Evolutionary conservation across 148 eudicot genomes (phyloP), one percentile per base, ranked within the genome.

Genomic region (Silene uniflora): DNA sequence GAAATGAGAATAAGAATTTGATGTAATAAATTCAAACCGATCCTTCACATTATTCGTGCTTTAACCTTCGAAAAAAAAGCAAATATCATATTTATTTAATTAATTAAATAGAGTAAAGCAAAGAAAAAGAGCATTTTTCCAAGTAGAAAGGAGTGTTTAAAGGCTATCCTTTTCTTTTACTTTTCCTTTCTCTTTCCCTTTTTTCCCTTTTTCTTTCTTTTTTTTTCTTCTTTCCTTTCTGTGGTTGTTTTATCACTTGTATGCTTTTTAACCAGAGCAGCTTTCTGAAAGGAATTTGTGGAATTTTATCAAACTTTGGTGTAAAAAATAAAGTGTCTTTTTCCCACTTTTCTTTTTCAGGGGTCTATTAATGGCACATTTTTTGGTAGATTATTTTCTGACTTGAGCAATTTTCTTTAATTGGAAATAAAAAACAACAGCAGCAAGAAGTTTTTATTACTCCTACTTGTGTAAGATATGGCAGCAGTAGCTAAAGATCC

Each of bases 11-110:
- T 4, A 27, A 16, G 3, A 29, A 73, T n/a, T 60, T 56, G 73
- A 39, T 55, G 59, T 67, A 58, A 39, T 67, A 55, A 66, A 58
- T 60, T 79, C 67, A 79, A 68, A 69, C 70, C 73, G 63, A 74
- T 69, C 78, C 55, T 44, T 79, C 82, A 79, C 78, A 78, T 63
- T 69, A 77, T 74, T 79, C 69, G 70, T 79, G 82, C 74, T 61
- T 79, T 75, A 22, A 69, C 56, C 16, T 44, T 17, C 0, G 27
- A 66, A 13, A 49, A 49, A 49, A 9, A n/a, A 65, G 54, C 5
- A 0, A 22, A 46, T 2, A 39, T 52, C 14, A 58, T 11, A 19
- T n/a, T 47, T 18, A 16, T 2, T 67, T 54, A 54, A 64, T 22
- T 70, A 49, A 70, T 6, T 22, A 16, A 25, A 23, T 3, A 62